Conservation (phyloP, 176 grass and related monocot genomes). For the Musa acuminata region DNA sequence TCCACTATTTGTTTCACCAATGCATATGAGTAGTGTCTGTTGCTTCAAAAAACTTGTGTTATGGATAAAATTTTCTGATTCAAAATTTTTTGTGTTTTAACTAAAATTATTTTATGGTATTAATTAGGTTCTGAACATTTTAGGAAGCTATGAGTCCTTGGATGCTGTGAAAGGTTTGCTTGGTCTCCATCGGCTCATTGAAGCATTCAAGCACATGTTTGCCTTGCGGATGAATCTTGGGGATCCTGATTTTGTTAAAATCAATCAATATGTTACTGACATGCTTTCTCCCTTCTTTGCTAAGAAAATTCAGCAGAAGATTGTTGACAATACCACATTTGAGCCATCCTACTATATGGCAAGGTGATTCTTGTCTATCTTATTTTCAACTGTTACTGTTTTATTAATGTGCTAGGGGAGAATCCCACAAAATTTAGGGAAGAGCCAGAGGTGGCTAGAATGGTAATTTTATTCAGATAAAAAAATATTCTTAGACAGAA, state of each 20-base stretch:
- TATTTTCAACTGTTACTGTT: not conserved
- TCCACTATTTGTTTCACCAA: too few relatives aligned
- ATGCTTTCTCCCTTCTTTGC: conserved; percentile 66
- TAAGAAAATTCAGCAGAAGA: conserved; percentile 32
- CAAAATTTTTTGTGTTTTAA: too few relatives aligned
- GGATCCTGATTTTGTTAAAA: conserved; percentile 61
- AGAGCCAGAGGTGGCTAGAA: too few relatives aligned
- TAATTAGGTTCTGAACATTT: conserved; percentile 51
- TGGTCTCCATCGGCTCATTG: conserved; percentile 63
- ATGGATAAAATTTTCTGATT: too few relatives aligned
- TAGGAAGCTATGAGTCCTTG: conserved; percentile 53
- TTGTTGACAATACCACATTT: conserved; percentile 80
- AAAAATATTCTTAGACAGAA: too few relatives aligned
- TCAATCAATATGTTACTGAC: conserved; percentile 32
- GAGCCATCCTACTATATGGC: conserved; percentile 57
- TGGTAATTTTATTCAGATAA: too few relatives aligned
- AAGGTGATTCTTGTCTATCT: conserved; percentile 28
- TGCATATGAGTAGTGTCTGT: too few relatives aligned
- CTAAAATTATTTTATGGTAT: not conserved
- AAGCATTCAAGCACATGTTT: conserved; percentile 79
- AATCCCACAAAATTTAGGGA: too few relatives aligned
- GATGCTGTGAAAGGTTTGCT: conserved; percentile 48
- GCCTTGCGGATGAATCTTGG: conserved; percentile 66
- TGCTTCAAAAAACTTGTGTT: too few relatives aligned
- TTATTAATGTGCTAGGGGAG: not conserved